Percentiles rank a stretch among this genome's conserved stretches.
Evolutionary conservation across 257 asterid species (phyloP).

Genomic region (Rauvolfia tetraphylla): DNA sequence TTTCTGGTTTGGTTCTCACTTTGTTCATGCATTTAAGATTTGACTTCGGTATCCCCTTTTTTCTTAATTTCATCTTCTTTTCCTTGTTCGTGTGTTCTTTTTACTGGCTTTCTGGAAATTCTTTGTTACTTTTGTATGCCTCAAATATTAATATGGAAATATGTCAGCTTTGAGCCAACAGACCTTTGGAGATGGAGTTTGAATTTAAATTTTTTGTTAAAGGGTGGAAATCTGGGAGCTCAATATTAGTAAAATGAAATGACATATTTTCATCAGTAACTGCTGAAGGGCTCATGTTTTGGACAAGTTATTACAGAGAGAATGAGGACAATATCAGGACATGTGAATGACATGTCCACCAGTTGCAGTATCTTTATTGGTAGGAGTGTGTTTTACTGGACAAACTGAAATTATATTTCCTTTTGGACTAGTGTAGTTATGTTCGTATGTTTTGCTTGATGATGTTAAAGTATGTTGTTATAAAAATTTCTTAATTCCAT

Average conservation of each 20-base stretch:
- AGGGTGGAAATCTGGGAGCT: not conserved
- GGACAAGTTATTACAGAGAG: not conserved
- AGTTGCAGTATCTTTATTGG: not conserved
- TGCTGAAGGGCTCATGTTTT: too few species aligned
- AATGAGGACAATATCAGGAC: not conserved
- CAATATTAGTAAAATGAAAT: not conserved
- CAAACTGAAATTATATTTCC: not conserved
- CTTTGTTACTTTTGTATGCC: not conserved
- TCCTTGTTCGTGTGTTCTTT: too few species aligned
- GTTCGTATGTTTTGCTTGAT: not conserved
- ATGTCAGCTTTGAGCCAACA: not conserved
- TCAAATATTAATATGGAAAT: not conserved
- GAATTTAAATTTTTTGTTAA: too few species aligned
- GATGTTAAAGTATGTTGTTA: not conserved
- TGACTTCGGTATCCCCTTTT: not conserved
- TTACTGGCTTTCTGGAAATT: too few species aligned
- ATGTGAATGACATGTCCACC: not conserved
- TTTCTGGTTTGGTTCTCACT: not conserved
- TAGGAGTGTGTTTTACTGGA: not conserved
- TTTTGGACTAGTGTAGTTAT: not conserved
- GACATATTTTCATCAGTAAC: not conserved
- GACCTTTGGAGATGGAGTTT: not conserved
- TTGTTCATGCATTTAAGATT: not conserved
- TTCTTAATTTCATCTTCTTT: not conserved
- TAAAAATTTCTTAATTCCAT: too few species aligned